Evolutionary conservation across 208 protist genomes (phyloP), one percentile per base, ranked within the genome.

Genomic region (Crithidia mellificae): DNA sequence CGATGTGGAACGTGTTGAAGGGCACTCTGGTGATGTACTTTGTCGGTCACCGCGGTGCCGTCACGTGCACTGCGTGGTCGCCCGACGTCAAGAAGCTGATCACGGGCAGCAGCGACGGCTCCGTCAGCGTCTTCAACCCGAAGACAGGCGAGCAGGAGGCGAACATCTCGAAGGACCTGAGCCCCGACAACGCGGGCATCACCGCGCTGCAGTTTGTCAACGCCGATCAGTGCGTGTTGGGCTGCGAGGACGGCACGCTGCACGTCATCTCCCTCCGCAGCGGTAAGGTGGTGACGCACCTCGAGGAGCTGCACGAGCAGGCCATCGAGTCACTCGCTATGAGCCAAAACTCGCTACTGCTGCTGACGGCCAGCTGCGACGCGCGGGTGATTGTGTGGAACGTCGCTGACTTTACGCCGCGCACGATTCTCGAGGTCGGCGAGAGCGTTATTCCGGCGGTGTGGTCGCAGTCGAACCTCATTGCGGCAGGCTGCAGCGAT

Each of bases 1-100:
- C 89, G 43, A 97, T 99, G 95, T 99, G 96, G 95, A 98, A 95
- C 58, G 81, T 89, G 3, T 38, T 72, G 1, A 93, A 93, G 56
- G 94, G 93, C 14, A 81, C 85, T 12, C 74, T 93, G n/a, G 78
- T 96, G 51, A 90, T 95, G 73, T 92, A 94, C 64, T 98, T 98
- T 73, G 81, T 81, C 6, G 97, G 95, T 17, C 97, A 99, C 63
- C 70, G 79, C 32, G 91, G 79, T 12, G 55, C 85, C 36, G 81
- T 98, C 5, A 94, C 87, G 8, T 93, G 80, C 79, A 88, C 82
- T 25, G 63, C 27, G 39, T 98, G 97, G 84, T 85, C 94, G 1
- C 77, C 78, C 17, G 90, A 98, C 66, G 68, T 90, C 49, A 98
- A 97, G 64, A 80, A 83, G 58, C 54, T 98, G 19, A 36, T 98